Evolutionary conservation across 768 basidiomycete genomes (phyloP), one percentile per base, ranked within the genome.

Genomic region (Lactarius indigo): DNA sequence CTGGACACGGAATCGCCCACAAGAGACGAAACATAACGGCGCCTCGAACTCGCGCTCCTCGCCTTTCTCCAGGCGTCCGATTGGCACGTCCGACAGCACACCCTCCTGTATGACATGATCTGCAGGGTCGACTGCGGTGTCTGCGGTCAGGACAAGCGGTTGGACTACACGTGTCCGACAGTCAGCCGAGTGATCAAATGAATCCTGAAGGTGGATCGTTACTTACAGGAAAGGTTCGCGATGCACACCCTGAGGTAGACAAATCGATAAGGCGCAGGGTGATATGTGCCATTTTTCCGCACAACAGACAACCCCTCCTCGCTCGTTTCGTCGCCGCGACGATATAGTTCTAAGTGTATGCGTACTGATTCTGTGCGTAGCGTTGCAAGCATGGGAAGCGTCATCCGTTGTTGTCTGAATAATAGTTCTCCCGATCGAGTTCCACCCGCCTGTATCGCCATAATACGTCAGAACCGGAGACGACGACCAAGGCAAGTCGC

Each of bases 61-160:
- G 1, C 86, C 88, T 26, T 76, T 75, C 54, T 80, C 80, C 58
- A 96, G 73, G n/a, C 79, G 79, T 3, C 91, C 91, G 4, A 94
- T 68, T 2, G 86, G 80, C 30, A 92, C 79, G 59, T 88, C 84
- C 10, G 79, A 79, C 30, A 85, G 77, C 18, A 83, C 76, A 2
- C 93, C 92, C 74, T 95, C 90, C 69, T 83, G 83, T 15, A 94
- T 77, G 64, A 92, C 75, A 70, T 90, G 82, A 62, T 89, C 85
- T 17, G 79, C 76, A 5, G 92, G 89, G 63, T 84, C 83, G 62
- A 85, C 72, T 54, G 80, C 76, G 57, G 88, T 69, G 72, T 86
- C 83, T 69, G 89, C 69, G 2, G 81, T 80, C 68, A 90, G 81
- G 3, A 82, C 77, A 37, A 84, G 74, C 17, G 85, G 72, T 41